Evolutionary conservation across 208 protist genomes (phyloP), one percentile per base, ranked within the genome.

Genomic region (Acanthamoeba divionensis): DNA sequence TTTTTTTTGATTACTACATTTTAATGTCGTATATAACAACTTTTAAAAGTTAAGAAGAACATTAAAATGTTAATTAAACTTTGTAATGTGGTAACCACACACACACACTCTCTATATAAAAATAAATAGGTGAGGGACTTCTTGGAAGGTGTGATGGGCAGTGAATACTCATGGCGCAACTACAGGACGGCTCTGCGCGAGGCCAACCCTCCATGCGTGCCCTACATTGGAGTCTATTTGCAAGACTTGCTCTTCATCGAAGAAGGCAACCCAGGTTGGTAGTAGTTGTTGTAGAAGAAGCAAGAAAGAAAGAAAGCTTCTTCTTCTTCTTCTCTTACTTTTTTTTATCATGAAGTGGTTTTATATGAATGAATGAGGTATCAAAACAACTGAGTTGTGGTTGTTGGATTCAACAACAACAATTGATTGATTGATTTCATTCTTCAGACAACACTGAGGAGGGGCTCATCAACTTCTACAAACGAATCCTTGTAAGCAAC

Each of bases 201-300:
- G 13, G 33, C 88, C 1, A 82, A 92, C 55, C 92, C 90, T 82
- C 92, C 90, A 41, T 91, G 82, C 75, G 65, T 94, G 29, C 92
- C 92, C 60, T 94, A 93, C 62, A 12, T 94, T 12, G 95, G 95
- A 45, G 69, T 95, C 6, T 93, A 90, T 38, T 65, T 94, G 8
- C 88, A 93, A 13, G 93, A 95, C 90, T 83, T 95, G 13, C 92
- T 91, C 48, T 95, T 95, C 55, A 75, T 94, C 21, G 93, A 95
- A 9, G 93, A 95, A 24, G 93, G 93, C 47, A 95, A 94, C 57
- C 73, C 86, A 2, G 82, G 66, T 77, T 33, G 41, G 33, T n/a
- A n/a, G n/a, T n/a, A n/a, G n/a, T n/a, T n/a, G n/a, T n/a, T n/a
- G n/a, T n/a, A n/a, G n/a, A n/a, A n/a, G n/a, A n/a, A n/a, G n/a